Evolutionary conservation across 371 early-diverging fungal genomes (phyloP), one percentile per base, ranked within the genome.

Genomic region (Mortierella sp.): DNA sequence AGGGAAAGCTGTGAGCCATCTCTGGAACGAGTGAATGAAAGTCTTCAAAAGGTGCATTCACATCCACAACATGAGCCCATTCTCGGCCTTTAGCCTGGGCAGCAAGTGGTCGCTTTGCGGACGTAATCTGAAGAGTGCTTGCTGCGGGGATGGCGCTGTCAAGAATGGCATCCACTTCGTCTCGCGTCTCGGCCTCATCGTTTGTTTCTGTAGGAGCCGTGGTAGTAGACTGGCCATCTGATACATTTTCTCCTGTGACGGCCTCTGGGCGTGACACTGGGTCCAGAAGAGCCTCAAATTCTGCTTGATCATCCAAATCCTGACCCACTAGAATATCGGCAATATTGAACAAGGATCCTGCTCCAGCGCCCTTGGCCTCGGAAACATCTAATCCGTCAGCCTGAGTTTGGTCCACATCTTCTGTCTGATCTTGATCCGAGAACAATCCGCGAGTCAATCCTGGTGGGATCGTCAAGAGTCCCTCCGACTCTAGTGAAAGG

Each of bases 11-110:
- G 73, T 88, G 88, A 1, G 95, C 96, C 86, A 94, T 85, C 63
- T 94, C 93, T 1, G 94, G 94, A 0, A 95, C 94, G 2, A 92
- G 74, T 46, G 93, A 92, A 70, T 94, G 83, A 69, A 97, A 98
- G 75, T 97, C 92, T 50, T 91, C 88, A 73, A 97, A 95, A 1
- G 90, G 89, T 29, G 87, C 85, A 50, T 93, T 91, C 21, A 95
- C 90, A 67, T 97, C 95, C 25, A 98, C 91, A 50, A 93, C 90
- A 70, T 97, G 96, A 0, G 98, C 98, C 98, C 98, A 98, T 68
- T 95, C 93, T 61, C 88, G 85, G 16, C 87, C 88, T 26, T 83
- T 83, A 16, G 67, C 57, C 51, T 62, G 72, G 9, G 81, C 71
- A 44, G 66, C 57, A 30, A 60, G 53, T 12, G 37, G 23, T 55